Percentiles rank a stretch among this genome's conserved stretches.
phyloP scores from a whole-genome alignment of 208 protist species.

The Leishmania mexicana region DNA sequence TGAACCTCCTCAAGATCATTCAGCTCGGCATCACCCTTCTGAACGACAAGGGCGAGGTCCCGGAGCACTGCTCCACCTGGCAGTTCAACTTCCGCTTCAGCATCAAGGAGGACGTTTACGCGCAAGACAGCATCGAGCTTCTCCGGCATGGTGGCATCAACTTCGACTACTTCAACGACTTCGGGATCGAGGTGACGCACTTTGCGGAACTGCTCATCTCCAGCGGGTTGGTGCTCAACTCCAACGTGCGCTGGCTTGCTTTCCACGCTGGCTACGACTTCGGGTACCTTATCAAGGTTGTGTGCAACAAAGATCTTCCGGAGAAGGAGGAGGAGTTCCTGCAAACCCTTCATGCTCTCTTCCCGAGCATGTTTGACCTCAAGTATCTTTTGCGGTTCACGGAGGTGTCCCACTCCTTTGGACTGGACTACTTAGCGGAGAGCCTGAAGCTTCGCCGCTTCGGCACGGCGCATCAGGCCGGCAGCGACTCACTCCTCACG shows the following conservation, averaged over 20 bases:
- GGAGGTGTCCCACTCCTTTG: conserved; percentile 91
- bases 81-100: conserved; percentile 99
- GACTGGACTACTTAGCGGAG: conserved; percentile 97
- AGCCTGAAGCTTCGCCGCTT: conserved; percentile 93
- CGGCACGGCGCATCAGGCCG: conserved; percentile 95
- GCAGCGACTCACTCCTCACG: conserved; percentile 98
- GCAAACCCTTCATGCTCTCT: conserved; percentile 95
- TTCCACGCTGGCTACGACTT: conserved; percentile 99
- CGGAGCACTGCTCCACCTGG: conserved; percentile 96
- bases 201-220: conserved; percentile 98
- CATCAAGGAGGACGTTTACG: conserved; percentile 96
- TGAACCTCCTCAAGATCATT: conserved; percentile 99
- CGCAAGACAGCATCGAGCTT: conserved; percentile 98
- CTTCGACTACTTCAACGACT: conserved; percentile 94
- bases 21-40: conserved; percentile 98
- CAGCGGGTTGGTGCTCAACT: conserved; percentile 96
- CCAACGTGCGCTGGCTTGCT: conserved; percentile 97
- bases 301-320: conserved; percentile 96
- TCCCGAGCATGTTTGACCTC: conserved; percentile 98
- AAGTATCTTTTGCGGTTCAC: conserved; percentile 98
- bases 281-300: conserved; percentile 97
- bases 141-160: conserved; percentile 96
- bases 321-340: conserved; percentile 97
- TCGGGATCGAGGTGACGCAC: conserved; percentile 96
- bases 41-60: conserved; percentile 97